phyloP scores from a whole-genome alignment of 177 flowering plant species.

The Vitis hybrid region DNA sequence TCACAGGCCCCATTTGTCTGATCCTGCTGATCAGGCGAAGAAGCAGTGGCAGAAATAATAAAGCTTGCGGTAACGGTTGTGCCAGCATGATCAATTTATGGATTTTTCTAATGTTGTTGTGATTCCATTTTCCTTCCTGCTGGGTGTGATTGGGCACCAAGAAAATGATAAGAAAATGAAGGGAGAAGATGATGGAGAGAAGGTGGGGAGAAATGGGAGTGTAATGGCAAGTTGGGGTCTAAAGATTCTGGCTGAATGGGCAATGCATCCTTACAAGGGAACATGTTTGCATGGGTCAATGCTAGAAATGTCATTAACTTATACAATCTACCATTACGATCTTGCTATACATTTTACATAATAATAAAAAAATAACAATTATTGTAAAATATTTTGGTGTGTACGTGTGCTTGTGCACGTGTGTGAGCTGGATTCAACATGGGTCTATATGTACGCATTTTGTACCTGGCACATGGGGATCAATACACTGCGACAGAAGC shows the following conservation, averaged over 20 bases:
- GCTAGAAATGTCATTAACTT: not conserved
- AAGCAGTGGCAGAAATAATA: no score
- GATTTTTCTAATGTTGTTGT: not conserved
- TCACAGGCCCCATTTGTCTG: slow-evolving; percentile 9
- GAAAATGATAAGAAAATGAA: slow-evolving; percentile 1
- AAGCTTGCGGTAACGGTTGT: not conserved
- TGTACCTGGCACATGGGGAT: no score
- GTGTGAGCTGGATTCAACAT: no score
- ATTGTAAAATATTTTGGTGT: no score
- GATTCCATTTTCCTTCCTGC: not conserved
- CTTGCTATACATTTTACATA: no score
- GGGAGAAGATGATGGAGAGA: not conserved
- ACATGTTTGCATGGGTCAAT: slow-evolving; percentile 17
- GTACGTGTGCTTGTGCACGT: no score
- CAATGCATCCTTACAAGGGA: slow-evolving; percentile 5
- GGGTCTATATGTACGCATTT: no score
- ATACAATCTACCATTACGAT: no score
- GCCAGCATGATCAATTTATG: not conserved
- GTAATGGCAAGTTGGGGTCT: slow-evolving; percentile 17
- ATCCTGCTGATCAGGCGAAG: not conserved
- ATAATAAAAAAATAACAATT: no score
- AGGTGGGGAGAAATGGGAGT: slow-evolving; percentile 4
- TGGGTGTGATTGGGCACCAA: slow-evolving; percentile 2
- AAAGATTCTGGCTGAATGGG: slow-evolving; percentile 14
- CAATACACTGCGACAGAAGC: no score